These are phyloP conservation scores for Quercus cerris DNA, from an alignment of 306 rosid species.

Conservation along the genomic window DNA sequence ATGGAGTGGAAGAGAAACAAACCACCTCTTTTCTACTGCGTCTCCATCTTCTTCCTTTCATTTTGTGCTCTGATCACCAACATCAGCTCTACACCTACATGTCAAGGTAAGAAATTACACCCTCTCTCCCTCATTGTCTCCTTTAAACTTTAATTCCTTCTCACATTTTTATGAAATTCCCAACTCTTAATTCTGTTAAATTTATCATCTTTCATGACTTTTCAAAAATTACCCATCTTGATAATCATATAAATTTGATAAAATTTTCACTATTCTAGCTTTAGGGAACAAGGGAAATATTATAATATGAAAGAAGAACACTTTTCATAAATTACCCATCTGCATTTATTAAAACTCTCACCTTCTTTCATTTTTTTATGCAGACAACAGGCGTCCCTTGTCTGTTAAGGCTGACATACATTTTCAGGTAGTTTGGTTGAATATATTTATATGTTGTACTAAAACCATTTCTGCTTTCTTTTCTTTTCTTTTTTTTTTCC, in stretches of 20 bases:
- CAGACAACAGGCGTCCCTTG: constrained; percentile 46
- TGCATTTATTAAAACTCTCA: not conserved
- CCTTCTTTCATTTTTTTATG: constrained; percentile 4
- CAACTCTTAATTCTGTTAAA: not conserved
- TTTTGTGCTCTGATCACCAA: constrained; percentile 40
- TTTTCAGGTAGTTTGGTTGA: constrained; percentile 47
- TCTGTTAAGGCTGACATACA: constrained; percentile 32
- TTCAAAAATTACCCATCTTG: not conserved
- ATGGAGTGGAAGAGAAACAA: constrained; percentile 70
- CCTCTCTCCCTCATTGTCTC: not conserved
- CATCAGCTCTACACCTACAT: constrained; percentile 27
- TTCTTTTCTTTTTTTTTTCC: no score
- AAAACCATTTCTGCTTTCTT: not conserved
- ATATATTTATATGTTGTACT: not conserved
- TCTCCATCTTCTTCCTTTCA: constrained; percentile 33
- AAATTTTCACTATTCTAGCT: not conserved
- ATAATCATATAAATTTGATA: not conserved
- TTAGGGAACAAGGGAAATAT: no score
- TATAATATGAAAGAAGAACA: no score
- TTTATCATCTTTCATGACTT: not conserved
- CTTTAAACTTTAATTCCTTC: not conserved
- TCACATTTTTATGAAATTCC: not conserved
- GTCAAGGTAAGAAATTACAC: constrained; percentile 42
- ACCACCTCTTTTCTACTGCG: constrained; percentile 17
- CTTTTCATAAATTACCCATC: no score